These are phyloP conservation scores for Euphorbia neoarborescens DNA, from an alignment of 441 rosid genomes.

Conservation along the genomic window DNA sequence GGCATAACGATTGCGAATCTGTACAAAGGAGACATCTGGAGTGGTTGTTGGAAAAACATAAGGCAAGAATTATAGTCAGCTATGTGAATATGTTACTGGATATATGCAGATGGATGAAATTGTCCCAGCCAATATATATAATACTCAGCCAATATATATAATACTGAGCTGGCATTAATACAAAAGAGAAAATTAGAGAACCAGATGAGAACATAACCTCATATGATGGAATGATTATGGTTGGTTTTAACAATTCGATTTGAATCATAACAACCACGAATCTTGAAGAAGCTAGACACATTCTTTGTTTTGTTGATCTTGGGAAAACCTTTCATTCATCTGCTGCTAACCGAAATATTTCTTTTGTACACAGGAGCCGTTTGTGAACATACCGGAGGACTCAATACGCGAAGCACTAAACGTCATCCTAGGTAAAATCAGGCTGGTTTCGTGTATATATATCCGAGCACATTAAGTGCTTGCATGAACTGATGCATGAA, in stretches of 20 bases:
- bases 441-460: not conserved
- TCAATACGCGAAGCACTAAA: constrained; percentile 63
- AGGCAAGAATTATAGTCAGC: constrained; percentile 2
- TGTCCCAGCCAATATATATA: constrained; percentile 9
- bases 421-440: constrained; percentile 60
- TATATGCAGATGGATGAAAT: not conserved
- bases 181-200: not conserved
- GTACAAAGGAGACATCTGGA: constrained; percentile 7
- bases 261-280: not conserved
- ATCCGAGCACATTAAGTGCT: not conserved
- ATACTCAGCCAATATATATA: constrained; percentile 10
- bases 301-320: not conserved
- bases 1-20: not conserved
- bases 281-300: not conserved
- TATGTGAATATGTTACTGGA: constrained; percentile 6
- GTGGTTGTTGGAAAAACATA: constrained; percentile 3
- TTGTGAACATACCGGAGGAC: constrained; percentile 60
- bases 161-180: constrained; percentile 3
- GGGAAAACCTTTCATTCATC: constrained; percentile 1
- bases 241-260: not conserved
- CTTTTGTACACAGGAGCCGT: constrained; percentile 58
- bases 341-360: constrained; percentile 12
- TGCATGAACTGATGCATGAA: constrained; percentile 1
- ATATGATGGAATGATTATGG: not conserved
- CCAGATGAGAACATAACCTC: not conserved